Base-by-base conservation (phyloP, 306 rosid species). In the Mucuna pruriens region DNA sequence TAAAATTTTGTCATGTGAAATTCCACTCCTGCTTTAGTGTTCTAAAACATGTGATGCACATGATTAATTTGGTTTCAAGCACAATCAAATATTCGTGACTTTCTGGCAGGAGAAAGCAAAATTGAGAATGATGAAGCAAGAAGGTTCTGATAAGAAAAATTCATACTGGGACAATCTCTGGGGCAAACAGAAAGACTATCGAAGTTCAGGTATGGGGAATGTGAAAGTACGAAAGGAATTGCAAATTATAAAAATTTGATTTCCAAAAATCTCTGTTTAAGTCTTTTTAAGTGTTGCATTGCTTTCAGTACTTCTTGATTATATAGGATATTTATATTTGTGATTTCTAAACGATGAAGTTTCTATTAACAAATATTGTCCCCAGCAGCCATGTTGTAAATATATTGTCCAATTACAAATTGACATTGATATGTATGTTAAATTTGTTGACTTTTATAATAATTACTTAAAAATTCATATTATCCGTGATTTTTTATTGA, bases 71-170 rank as follows among this genome's bases (percentile, higher is more conserved):
- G 51, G 71, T 55, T 77, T 22, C 51, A 3, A 48, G 54, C 75
- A 72, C 45, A 46, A 78, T 74, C 65, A 44, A 67, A 63, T 17
- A 71, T 31, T 57, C 22, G 22, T 31, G 45, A 36, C n/a, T 76
- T 74, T 80, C 52, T 81, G 76, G 71, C 91, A 94, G 97, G 85
- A 60, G 84, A 78, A 87, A 85, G 97, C 97, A 67, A 92, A 92
- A 83, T 12, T 67, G 17, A 90, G 91, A 86, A 87, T 90, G 97
- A 84, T n/a, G 87, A 91, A 84, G 84, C 85, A 86, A 84, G 82
- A 86, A 76, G 81, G 65, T 75, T 76, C 90, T 19, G 82, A 65
- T 29, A 74, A 73, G 33, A 77, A 83, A 13, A 85, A 71, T 45
- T 83, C 97, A 74, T 92, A 90, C 84, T 92, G 98, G 98, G 86